These are phyloP conservation scores for Coemansia sp. DNA, from an alignment of 192 early-diverging fungal genomes.

Conservation along the genomic window DNA sequence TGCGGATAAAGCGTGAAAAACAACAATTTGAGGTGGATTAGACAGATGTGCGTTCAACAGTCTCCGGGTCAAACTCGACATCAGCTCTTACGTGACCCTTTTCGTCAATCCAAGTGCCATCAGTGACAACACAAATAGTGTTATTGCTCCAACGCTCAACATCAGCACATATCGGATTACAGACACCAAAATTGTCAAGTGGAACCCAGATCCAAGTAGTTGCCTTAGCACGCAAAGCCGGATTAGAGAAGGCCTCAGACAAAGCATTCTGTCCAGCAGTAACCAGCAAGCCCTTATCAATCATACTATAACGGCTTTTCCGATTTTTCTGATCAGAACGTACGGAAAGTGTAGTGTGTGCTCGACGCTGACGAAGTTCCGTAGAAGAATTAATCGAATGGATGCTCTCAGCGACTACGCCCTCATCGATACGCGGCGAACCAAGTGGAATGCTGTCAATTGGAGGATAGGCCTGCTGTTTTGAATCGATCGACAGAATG, in stretches of 20 bases:
- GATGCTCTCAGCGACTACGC: slow-evolving; percentile 17
- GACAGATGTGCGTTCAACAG: background rate
- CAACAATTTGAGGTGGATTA: background rate
- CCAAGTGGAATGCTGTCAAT: slow-evolving; percentile 1
- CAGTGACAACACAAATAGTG: slow-evolving; percentile 27
- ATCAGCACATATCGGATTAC: slow-evolving; percentile 24
- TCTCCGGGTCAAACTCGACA: slow-evolving; percentile 45
- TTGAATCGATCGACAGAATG: slow-evolving; percentile 35
- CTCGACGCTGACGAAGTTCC: slow-evolving; percentile 38
- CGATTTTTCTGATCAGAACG: slow-evolving; percentile 5
- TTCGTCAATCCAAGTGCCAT: slow-evolving; percentile 26
- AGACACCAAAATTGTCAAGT: slow-evolving; percentile 37
- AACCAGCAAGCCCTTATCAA: slow-evolving; percentile 9
- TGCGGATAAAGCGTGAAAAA: too few relatives aligned
- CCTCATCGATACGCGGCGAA: background rate
- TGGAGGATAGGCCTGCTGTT: background rate
- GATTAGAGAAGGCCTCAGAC: slow-evolving; percentile 39
- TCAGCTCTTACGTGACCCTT: slow-evolving; percentile 42
- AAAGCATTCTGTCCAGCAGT: slow-evolving; percentile 16
- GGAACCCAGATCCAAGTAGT: slow-evolving; percentile 33
- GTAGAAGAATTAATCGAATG: slow-evolving; percentile 40
- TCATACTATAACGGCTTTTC: slow-evolving; percentile 28
- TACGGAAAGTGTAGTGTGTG: background rate
- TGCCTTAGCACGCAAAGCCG: slow-evolving; percentile 33
- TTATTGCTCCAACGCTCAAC: slow-evolving; percentile 21